Base-by-base conservation (phyloP, 1,139 yeast species). In the Nakaseomyces sp. region DNA sequence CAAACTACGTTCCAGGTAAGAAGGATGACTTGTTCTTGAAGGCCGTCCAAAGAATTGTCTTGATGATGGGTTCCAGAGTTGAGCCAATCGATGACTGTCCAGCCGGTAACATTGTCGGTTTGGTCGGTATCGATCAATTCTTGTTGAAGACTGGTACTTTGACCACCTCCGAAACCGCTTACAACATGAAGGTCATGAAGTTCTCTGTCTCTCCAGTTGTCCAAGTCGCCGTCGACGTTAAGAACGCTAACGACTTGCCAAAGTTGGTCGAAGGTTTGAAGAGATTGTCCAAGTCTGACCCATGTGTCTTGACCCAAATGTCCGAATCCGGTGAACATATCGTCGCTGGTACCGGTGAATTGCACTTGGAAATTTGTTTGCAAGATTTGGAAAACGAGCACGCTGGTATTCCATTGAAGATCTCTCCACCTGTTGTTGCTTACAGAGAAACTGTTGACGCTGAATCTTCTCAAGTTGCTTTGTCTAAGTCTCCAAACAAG, bases 201-300 rank as follows among this genome's bases (percentile, higher is more conserved):
- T 91, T 91, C 94, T 87, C 96, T 69, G 98, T 91, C 71, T 91
- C 97, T 54, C 98, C 98, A 68, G 97, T 91, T 77, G 98, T 91
- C 65, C 86, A 88, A 79, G 97, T 91, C 66, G 96, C 97, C 67
- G 98, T 91, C 69, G 97, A 91, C 74, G 97, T 91, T 69, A 91
- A 91, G 87, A 91, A 91, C 81, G 97, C 96, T 66, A 83, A 87
- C 75, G 98, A 91, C 72, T 81, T 91, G 76, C 97, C 97, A 77
- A 91, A 91, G 79, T 87, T 91, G 72, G 97, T 91, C 64, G 97
- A 91, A 77, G 98, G 98, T 88, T 85, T 91, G 68, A 91, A 91
- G 94, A 89, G 97, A 81, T 81, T 91, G 70, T 91, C 97, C 69
- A 91, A 91, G 81, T 91, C 97, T 57, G 98, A 91, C 74, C 98